Conservation (phyloP, 192 early-diverging fungal species). For the Kickxella alabastrina region DNA sequence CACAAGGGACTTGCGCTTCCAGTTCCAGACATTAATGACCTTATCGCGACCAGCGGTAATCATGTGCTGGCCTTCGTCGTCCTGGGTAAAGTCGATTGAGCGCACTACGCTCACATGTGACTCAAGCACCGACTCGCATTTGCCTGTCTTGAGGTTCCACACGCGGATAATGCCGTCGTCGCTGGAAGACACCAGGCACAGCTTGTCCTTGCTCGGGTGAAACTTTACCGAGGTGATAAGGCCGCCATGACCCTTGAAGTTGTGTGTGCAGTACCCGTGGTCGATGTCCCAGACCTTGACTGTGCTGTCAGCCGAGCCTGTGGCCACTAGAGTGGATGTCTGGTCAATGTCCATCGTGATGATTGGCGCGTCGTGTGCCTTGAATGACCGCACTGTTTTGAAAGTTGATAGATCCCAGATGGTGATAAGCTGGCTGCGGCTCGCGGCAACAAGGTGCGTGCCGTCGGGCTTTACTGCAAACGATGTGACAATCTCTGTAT, state of each 20-base stretch:
- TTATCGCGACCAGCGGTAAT: conserved; percentile 87
- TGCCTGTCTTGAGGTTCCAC: conserved; percentile 80
- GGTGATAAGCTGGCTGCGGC: conserved; percentile 70
- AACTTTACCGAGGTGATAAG: conserved; percentile 84
- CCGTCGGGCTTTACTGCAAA: conserved; percentile 82
- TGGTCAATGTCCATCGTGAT: conserved; percentile 88
- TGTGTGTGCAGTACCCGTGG: conserved; percentile 90
- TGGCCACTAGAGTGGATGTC: conserved; percentile 90
- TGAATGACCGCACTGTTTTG: conserved; percentile 53
- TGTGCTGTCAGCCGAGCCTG: conserved; percentile 91
- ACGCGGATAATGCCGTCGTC: conserved; percentile 88
- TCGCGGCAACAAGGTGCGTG: conserved; percentile 72
- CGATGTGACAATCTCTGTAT: conserved; percentile 82
- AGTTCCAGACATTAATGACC: conserved; percentile 86
- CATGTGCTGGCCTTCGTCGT: conserved; percentile 61
- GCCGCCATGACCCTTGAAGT: conserved; percentile 89
- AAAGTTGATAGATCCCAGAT: conserved; percentile 78
- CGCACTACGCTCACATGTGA: conserved; percentile 90
- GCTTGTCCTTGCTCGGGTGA: conserved; percentile 58
- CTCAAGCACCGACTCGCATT: conserved; percentile 71
- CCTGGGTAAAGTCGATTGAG: conserved; percentile 71
- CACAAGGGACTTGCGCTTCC: conserved; percentile 57
- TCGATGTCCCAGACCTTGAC: conserved; percentile 97
- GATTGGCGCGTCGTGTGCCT: conserved; percentile 90
- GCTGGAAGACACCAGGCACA: conserved; percentile 75